These are phyloP conservation scores for Neurospora sp. DNA, from an alignment of 495 filamentous ascomycete species.

Conservation along the genomic window DNA sequence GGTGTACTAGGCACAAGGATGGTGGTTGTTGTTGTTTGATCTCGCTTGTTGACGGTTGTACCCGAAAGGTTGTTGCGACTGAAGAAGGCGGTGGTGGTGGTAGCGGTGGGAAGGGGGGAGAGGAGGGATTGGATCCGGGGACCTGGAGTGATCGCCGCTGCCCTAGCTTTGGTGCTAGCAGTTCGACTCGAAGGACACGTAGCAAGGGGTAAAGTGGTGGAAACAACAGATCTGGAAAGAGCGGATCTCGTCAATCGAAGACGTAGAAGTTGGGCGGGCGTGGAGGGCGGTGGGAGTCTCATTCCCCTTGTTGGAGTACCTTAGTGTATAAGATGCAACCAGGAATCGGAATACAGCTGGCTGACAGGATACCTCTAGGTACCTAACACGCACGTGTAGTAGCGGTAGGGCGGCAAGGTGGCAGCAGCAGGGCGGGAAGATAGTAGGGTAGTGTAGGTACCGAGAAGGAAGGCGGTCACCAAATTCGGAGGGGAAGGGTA, in stretches of 20 bases:
- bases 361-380: neutral
- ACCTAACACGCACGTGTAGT: neutral
- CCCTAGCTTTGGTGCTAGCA: neutral
- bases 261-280: neutral
- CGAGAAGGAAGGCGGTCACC: neutral
- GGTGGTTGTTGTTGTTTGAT: neutral
- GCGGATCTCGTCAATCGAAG: constrained; percentile 7
- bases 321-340: too few relatives aligned
- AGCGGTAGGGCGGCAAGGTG: neutral
- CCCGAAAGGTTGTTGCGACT: neutral
- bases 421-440: neutral
- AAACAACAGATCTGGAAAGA: neutral
- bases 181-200: neutral
- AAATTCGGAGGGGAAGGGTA: neutral
- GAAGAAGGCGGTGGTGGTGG: neutral
- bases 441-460: neutral
- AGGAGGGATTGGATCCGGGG: neutral
- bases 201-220: constrained; percentile 1
- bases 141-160: neutral
- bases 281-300: constrained; percentile 1
- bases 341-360: neutral
- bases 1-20: neutral
- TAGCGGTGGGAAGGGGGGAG: neutral
- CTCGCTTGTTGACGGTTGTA: neutral
- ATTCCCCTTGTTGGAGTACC: neutral